Conservation (phyloP, 2,329 filamentous ascomycete genomes). For the Fusarium devonianum region DNA sequence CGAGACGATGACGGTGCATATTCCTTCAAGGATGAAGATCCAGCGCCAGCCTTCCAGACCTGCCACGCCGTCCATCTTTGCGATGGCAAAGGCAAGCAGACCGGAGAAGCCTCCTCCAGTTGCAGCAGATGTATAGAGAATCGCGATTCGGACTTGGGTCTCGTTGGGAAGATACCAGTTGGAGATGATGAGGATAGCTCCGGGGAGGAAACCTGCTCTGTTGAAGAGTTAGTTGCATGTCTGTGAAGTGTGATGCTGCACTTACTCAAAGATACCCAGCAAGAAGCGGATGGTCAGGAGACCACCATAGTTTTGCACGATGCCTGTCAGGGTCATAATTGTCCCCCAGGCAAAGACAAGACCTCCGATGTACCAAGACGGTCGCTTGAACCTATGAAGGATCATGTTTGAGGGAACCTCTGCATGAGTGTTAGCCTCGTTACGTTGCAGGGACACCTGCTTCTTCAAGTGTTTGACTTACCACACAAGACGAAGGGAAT, state of each 20-base stretch:
- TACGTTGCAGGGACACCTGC: not conserved
- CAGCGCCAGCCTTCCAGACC: constrained; percentile 56
- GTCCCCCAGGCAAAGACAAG: constrained; percentile 52
- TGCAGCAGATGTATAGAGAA: constrained; percentile 48
- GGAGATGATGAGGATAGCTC: constrained; percentile 41
- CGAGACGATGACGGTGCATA: constrained; percentile 46
- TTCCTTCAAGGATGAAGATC: constrained; percentile 65
- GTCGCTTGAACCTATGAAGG: constrained; percentile 46
- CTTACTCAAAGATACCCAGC: constrained; percentile 49
- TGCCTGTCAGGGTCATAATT: constrained; percentile 54
- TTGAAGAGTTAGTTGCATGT: no score
- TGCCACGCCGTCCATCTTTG: constrained; percentile 52
- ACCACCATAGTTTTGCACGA: constrained; percentile 54
- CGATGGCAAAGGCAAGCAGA: constrained; percentile 53
- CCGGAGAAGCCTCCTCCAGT: constrained; percentile 54
- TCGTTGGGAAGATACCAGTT: constrained; percentile 45
- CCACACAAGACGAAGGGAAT: constrained; percentile 58
- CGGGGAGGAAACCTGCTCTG: constrained; percentile 50
- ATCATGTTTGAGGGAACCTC: constrained; percentile 48
- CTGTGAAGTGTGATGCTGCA: not conserved
- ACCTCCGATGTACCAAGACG: constrained; percentile 47
- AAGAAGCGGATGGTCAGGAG: constrained; percentile 55
- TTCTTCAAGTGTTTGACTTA: not conserved
- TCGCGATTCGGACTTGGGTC: constrained; percentile 40
- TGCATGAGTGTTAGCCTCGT: constrained; percentile 39